These are phyloP conservation scores for Colletotrichum sp. DNA, from an alignment of 2,329 filamentous ascomycete species.

Conservation along the genomic window DNA sequence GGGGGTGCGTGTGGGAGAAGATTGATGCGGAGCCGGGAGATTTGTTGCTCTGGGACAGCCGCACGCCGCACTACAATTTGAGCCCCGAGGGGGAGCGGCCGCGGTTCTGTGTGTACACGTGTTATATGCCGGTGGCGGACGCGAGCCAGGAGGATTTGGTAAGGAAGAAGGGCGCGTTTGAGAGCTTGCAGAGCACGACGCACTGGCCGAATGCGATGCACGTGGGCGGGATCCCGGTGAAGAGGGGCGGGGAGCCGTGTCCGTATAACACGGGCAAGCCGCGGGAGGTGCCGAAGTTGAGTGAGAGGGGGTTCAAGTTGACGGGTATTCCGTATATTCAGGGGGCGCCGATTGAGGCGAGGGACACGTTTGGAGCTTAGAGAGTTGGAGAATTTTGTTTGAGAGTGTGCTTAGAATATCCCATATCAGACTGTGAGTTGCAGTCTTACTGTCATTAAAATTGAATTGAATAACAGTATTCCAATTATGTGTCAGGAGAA, in stretches of 20 bases:
- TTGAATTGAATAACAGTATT: rapidly evolving
- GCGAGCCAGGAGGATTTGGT: conserved; percentile 25
- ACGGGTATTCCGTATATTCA: conserved; percentile 5
- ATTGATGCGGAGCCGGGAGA: conserved; percentile 38
- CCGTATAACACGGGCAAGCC: conserved; percentile 20
- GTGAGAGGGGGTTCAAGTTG: conserved; percentile 13
- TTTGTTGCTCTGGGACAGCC: conserved; percentile 37
- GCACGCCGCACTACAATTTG: conserved; percentile 18
- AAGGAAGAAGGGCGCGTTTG: conserved; percentile 24
- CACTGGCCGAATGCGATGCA: conserved; percentile 32
- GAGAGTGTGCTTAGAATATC: neutral
- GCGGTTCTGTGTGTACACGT: conserved; percentile 25
- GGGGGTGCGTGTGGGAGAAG: conserved; percentile 25
- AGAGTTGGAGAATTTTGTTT: rapidly evolving
- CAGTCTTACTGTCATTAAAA: neutral
- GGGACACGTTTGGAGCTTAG: neutral
- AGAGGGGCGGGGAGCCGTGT: neutral
- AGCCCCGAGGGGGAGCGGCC: conserved; percentile 20
- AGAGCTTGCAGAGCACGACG: conserved; percentile 27
- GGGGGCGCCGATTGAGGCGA: neutral
- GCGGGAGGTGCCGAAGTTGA: conserved; percentile 24
- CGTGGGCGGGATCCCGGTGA: neutral
- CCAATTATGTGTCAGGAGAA: neutral
- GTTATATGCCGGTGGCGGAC: conserved; percentile 24
- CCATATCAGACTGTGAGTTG: neutral